Conservation (phyloP, 2,329 filamentous ascomycete species). For the Aspergillus eucalypticola region DNA sequence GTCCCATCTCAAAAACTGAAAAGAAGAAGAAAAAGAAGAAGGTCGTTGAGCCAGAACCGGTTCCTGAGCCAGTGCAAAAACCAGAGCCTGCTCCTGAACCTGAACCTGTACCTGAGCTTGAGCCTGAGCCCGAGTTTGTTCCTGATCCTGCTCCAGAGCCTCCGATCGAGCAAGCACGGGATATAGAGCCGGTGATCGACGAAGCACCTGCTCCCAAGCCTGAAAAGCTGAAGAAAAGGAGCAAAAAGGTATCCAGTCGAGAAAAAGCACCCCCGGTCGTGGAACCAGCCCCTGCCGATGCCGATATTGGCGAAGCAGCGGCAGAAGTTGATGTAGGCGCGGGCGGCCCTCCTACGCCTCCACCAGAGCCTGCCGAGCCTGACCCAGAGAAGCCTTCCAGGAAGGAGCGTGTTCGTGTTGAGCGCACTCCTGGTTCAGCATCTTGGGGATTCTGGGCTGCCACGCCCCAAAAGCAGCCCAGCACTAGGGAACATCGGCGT, state of each 20-base stretch:
- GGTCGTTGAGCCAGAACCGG: conserved; percentile 33
- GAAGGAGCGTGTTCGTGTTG: conserved; percentile 76
- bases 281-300: conserved; percentile 53
- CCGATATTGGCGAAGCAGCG: conserved; percentile 30
- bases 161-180: conserved; percentile 15
- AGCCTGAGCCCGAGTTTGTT: conserved; percentile 24
- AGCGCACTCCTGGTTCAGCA: conserved; percentile 64
- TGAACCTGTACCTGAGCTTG: conserved; percentile 18
- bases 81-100: conserved; percentile 28
- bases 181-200: conserved; percentile 22
- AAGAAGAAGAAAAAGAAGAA: conserved; percentile 33
- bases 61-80: conserved; percentile 31
- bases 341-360: conserved; percentile 49
- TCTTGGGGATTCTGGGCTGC: conserved; percentile 77
- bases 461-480: conserved; percentile 50
- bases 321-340: conserved; percentile 26
- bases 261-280: conserved; percentile 35
- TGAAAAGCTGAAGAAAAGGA: conserved; percentile 35
- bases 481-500: conserved; percentile 52
- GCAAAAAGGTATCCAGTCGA: conserved; percentile 32
- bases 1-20: conserved; percentile 28
- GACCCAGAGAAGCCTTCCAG: conserved; percentile 59
- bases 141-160: conserved; percentile 21
- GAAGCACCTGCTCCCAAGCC: conserved; percentile 31
- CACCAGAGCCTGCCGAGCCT: conserved; percentile 54